Percentiles rank a stretch among this genome's conserved stretches.
phyloP scores from a whole-genome alignment of 2,329 filamentous ascomycete species.

The Aspergillus novoparasiticus region DNA sequence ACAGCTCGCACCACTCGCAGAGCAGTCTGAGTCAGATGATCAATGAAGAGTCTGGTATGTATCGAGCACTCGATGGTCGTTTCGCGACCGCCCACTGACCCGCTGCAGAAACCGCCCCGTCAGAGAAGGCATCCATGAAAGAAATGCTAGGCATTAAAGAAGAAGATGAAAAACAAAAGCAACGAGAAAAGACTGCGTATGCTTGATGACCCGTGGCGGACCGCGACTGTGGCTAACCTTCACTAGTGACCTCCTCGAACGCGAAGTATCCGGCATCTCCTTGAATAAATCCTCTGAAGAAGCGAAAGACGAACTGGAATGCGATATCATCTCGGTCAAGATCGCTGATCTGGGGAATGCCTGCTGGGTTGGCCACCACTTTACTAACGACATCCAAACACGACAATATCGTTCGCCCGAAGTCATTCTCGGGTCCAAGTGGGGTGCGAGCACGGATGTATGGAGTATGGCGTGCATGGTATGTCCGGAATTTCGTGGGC shows the following conservation, averaged over 20 bases:
- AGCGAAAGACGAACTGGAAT: slow-evolving; percentile 36
- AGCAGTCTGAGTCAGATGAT: slow-evolving; percentile 83
- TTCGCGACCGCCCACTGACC: slow-evolving; percentile 34
- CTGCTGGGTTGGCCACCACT: slow-evolving; percentile 98
- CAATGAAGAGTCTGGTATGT: slow-evolving; percentile 68
- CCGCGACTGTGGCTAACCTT: slow-evolving; percentile 13
- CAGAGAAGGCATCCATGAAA: slow-evolving; percentile 59
- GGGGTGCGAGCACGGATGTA: slow-evolving; percentile 98
- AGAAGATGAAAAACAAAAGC: slow-evolving; percentile 69
- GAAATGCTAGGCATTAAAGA: slow-evolving; percentile 55
- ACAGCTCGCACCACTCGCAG: slow-evolving; percentile 65
- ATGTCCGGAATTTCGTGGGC: slow-evolving; percentile 36
- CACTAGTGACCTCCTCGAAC: slow-evolving; percentile 80
- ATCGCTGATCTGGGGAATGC: slow-evolving; percentile 98
- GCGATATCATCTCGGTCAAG: slow-evolving; percentile 93
- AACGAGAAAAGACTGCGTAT: slow-evolving; percentile 92
- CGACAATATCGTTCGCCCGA: slow-evolving; percentile 96
- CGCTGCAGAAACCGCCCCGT: slow-evolving; percentile 45
- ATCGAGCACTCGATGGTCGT: slow-evolving; percentile 32
- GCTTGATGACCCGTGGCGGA: slow-evolving; percentile 35
- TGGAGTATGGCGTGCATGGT: slow-evolving; percentile 99
- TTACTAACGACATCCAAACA: slow-evolving; percentile 99
- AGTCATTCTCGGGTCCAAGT: slow-evolving; percentile 94
- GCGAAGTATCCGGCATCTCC: slow-evolving; percentile 92
- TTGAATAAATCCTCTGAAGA: slow-evolving; percentile 68